Base-by-base conservation (phyloP, 768 basidiomycete species). In the Podaxis carcinomalis region DNA sequence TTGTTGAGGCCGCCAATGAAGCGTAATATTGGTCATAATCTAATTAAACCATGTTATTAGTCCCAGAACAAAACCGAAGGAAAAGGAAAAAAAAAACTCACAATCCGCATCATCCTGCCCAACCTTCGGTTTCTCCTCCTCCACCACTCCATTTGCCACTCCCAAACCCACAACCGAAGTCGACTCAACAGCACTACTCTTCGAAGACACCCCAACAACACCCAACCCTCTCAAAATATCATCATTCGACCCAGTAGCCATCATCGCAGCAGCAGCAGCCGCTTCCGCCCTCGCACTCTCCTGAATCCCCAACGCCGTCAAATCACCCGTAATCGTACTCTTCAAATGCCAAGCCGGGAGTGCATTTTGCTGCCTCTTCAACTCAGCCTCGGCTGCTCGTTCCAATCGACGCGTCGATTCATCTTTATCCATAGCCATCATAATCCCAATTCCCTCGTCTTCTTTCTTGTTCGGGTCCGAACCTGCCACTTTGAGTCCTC, bases 301-400 rank as follows among this genome's bases (percentile, higher is more conserved):
- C 66, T 86, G 83, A 60, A 91, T 82, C 19, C 94, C 93, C 42
- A 95, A 79, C 21, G 92, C 89, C 0, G 96, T 97, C 62, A 94
- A 77, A 65, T 95, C 90, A 7, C 95, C 94, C 3, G 93, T 88
- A 63, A 99, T 93, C 2, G 97, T 99, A 69, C 93, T 95, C 74
- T 93, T 91, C 66, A 95, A 82, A 77, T 97, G 93, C 97, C 97
- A 99, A 11, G 90, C 80, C 0, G 97, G 97, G 49, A 99, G 77
- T 0, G 87, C 84, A 70, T 98, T 98, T 76, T 98, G 95, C 69
- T 89, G 84, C 61, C 93, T 76, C 74, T 95, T 95, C 57, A 88
- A 83, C 60, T 90, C 90, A 1, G 90, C 90, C 72, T 95, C 86
- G 21, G 84, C 85, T 66, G 92, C 91, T 57, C 90, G 80, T 70